Evolutionary conservation across 177 flowering plant genomes (phyloP).

Genomic region (Vitis hybrid): DNA sequence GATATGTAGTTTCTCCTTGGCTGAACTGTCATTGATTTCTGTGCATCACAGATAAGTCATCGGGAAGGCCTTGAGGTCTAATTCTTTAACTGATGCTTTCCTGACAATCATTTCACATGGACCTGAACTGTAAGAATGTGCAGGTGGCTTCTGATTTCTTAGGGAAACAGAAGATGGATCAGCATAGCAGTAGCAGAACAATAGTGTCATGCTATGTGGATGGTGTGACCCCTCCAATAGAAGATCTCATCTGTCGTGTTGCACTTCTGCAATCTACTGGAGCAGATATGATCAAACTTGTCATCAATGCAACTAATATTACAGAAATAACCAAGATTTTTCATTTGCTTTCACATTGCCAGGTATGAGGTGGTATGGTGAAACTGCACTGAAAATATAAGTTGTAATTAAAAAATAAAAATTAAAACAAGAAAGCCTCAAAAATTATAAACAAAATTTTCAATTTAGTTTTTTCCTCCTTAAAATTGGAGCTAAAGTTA

Average conservation of each 20-base stretch:
- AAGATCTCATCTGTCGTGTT: slow-evolving; percentile 40
- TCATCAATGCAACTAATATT: slow-evolving; percentile 34
- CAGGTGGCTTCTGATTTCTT: slow-evolving; percentile 46
- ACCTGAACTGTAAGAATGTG: not conserved
- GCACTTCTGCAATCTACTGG: slow-evolving; percentile 45
- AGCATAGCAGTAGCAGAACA: slow-evolving; percentile 21
- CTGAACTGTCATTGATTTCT: not conserved
- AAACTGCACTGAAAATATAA: not conserved
- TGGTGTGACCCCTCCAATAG: slow-evolving; percentile 32
- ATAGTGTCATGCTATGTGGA: slow-evolving; percentile 48
- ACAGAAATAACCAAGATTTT: slow-evolving; percentile 45
- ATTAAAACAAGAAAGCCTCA: no score
- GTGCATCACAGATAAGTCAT: not conserved
- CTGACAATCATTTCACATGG: not conserved
- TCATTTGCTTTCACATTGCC: slow-evolving; percentile 43
- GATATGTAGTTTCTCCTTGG: not conserved
- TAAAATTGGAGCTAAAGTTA: no score
- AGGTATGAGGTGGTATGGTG: slow-evolving; percentile 30
- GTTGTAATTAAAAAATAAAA: no score
- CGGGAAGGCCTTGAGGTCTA: not conserved
- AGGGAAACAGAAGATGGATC: slow-evolving; percentile 5
- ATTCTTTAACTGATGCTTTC: not conserved
- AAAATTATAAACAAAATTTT: no score
- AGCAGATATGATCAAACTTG: slow-evolving; percentile 59
- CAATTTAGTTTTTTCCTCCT: no score